These are phyloP conservation scores for Fusarium sp. DNA, from an alignment of 2,329 filamentous ascomycete genomes.

Conservation along the genomic window DNA sequence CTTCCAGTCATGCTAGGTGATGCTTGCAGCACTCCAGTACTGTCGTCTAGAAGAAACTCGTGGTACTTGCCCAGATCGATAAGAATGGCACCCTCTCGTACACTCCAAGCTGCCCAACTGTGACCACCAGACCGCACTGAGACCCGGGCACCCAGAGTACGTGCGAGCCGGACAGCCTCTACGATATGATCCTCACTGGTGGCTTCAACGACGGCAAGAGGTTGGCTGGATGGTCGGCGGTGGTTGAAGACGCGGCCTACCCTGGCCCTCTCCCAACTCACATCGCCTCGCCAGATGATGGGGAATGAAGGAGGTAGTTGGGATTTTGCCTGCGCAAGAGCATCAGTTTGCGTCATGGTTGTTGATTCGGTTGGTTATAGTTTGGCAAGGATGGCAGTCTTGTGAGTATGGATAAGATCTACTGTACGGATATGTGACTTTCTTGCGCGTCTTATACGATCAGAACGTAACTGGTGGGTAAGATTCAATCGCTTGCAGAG, in stretches of 20 bases:
- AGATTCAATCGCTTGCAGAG: not conserved
- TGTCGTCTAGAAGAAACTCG: not conserved
- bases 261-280: not conserved
- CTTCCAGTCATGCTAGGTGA: not conserved
- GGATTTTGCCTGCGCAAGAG: not conserved
- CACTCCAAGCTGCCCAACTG: not conserved
- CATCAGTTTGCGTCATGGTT: not conserved
- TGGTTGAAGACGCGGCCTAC: not conserved
- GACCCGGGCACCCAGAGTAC: not conserved
- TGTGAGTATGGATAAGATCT: fast-evolving
- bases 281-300: not conserved
- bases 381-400: not conserved
- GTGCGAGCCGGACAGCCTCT: not conserved
- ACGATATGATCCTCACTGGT: not conserved
- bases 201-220: not conserved
- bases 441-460: not conserved
- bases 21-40: not conserved
- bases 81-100: not conserved
- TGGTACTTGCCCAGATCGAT: not conserved
- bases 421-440: not conserved
- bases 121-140: not conserved
- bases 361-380: not conserved
- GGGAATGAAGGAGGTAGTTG: not conserved
- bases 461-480: fast-evolving
- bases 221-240: not conserved